These are phyloP conservation scores for Cladosporium sp. DNA, from an alignment of 2,329 filamentous ascomycete species.

Conservation along the genomic window DNA sequence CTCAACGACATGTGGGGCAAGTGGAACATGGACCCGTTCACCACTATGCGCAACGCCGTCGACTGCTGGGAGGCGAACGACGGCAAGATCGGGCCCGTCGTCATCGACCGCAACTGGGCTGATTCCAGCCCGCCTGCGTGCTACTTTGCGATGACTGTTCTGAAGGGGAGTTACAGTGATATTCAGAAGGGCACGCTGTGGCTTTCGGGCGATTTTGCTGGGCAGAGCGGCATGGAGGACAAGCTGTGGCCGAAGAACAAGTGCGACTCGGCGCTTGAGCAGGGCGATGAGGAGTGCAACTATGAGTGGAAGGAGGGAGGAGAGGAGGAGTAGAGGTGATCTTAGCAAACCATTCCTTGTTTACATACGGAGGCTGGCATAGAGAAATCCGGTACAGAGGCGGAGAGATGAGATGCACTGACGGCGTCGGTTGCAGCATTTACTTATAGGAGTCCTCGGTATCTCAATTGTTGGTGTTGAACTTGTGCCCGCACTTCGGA, in stretches of 20 bases:
- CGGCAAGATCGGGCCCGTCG: slow-evolving; percentile 1
- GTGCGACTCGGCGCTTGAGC: not conserved
- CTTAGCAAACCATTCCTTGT: too few species aligned
- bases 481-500: slow-evolving; percentile 44
- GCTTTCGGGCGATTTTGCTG: not conserved
- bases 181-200: not conserved
- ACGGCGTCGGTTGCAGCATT: too few species aligned
- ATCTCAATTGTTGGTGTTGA: slow-evolving; percentile 9
- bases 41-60: slow-evolving; percentile 7
- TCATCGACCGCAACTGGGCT: not conserved
- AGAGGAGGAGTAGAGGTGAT: too few species aligned
- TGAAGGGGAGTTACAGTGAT: not conserved
- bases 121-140: not conserved
- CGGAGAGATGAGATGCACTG: too few species aligned
- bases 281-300: not conserved
- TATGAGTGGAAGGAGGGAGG: not conserved
- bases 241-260: slow-evolving; percentile 5
- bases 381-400: too few species aligned
- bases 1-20: slow-evolving; percentile 1
- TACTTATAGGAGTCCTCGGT: too few species aligned
- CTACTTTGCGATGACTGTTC: slow-evolving; percentile 4
- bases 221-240: not conserved
- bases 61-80: slow-evolving; percentile 4
- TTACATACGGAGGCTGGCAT: too few species aligned
- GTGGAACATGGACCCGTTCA: slow-evolving; percentile 2